Percentiles rank a stretch among this genome's conserved stretches.
phyloP scores from a whole-genome alignment of 2,329 filamentous ascomycete species.

The Aspergillus eucalypticola region DNA sequence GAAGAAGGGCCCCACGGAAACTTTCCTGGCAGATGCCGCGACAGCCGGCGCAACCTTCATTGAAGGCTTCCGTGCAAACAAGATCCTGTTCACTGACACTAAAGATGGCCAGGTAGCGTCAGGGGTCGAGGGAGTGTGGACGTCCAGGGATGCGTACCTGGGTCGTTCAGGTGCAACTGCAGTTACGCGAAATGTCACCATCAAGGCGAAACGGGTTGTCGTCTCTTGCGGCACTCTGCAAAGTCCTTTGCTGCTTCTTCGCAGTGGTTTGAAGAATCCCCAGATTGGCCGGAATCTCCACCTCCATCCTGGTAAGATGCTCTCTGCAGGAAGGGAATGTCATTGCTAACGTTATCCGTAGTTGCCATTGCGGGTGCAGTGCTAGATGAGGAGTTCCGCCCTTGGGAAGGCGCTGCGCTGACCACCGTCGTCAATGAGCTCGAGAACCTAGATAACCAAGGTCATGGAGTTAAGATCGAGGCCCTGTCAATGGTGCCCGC shows the following conservation, averaged over 20 bases:
- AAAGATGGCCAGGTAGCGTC: conserved; percentile 60
- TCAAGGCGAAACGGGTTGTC: conserved; percentile 79
- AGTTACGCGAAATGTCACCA: conserved; percentile 62
- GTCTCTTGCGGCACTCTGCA: conserved; percentile 75
- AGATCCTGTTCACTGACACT: conserved; percentile 64
- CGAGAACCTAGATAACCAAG: conserved; percentile 75
- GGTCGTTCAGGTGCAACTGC: conserved; percentile 55
- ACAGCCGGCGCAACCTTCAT: conserved; percentile 76
- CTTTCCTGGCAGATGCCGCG: conserved; percentile 78
- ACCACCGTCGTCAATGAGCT: conserved; percentile 76
- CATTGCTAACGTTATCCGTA: conserved; percentile 13
- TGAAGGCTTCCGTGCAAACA: conserved; percentile 75
- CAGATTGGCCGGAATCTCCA: conserved; percentile 82
- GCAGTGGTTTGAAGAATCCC: conserved; percentile 76
- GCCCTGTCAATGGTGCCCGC: conserved; percentile 73
- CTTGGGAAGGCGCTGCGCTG: conserved; percentile 76
- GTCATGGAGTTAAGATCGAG: conserved; percentile 83
- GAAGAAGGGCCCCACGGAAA: conserved; percentile 77
- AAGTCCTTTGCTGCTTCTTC: conserved; percentile 72
- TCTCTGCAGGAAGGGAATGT: too few relatives aligned
- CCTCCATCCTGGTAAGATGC: conserved; percentile 70
- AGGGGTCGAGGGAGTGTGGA: conserved; percentile 76
- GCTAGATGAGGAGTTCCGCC: conserved; percentile 69
- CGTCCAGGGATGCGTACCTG: conserved; percentile 65
- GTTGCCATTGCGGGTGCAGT: conserved; percentile 53